These are phyloP conservation scores for Amylostereum chailletii DNA, from an alignment of 1,284 basidiomycete genomes.

Conservation along the genomic window DNA sequence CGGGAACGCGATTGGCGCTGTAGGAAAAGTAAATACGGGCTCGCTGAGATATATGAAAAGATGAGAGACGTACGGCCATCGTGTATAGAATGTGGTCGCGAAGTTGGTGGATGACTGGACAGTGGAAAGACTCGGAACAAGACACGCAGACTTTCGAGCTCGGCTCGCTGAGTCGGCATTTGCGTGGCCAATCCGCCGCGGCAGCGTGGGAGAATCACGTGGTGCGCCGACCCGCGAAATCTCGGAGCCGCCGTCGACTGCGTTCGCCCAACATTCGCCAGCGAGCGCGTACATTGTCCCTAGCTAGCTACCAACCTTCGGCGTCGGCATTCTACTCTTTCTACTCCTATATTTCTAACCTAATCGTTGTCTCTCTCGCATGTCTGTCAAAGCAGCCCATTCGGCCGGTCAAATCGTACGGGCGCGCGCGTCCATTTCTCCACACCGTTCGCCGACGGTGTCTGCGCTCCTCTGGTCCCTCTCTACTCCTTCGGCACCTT, in stretches of 20 bases:
- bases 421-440: conserved; percentile 1
- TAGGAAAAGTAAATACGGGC: conserved; percentile 18
- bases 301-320: too few species aligned
- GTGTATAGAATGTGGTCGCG: conserved; percentile 10
- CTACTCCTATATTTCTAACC: neutral
- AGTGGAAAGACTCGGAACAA: too few species aligned
- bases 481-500: conserved; percentile 5
- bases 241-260: neutral
- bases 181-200: neutral
- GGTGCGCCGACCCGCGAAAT: neutral
- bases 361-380: neutral
- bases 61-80: conserved; percentile 51
- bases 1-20: conserved; percentile 52
- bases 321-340: too few species aligned
- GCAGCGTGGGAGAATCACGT: neutral
- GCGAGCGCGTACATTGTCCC: too few species aligned
- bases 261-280: too few species aligned
- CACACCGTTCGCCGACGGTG: conserved; percentile 9
- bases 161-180: neutral
- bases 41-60: neutral
- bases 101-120: neutral
- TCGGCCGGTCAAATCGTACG: conserved; percentile 2
- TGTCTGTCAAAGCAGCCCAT: conserved; percentile 2
- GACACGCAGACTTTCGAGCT: neutral
- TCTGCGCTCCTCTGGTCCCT: conserved; percentile 14